A percentile compares a stretch with the other conserved stretches of the same genome.
Conservation (phyloP, 495 filamentous ascomycete species). For the Amorphotheca resinae region DNA sequence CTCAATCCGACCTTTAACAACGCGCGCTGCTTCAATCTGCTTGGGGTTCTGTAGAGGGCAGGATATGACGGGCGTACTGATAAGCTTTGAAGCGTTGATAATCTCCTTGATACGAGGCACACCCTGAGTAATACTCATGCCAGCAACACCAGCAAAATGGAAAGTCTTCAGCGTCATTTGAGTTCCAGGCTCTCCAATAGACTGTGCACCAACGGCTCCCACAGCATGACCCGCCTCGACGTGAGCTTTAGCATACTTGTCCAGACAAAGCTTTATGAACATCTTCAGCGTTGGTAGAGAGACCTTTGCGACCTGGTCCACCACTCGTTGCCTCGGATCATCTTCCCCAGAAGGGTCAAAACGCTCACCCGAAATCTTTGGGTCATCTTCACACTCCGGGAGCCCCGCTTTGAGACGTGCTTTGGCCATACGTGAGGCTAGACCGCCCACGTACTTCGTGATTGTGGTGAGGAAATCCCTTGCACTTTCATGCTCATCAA, state of each 20-base stretch:
- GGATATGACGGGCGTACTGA: constrained; percentile 86
- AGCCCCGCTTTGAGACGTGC: constrained; percentile 28
- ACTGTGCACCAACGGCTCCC: constrained; percentile 95
- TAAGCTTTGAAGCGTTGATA: constrained; percentile 88
- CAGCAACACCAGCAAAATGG: constrained; percentile 98
- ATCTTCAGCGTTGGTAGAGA: constrained; percentile 54
- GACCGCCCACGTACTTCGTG: constrained; percentile 46
- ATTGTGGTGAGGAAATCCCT: constrained; percentile 73
- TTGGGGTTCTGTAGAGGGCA: constrained; percentile 64
- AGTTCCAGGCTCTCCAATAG: constrained; percentile 94
- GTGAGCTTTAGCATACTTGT: constrained; percentile 79
- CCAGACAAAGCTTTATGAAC: constrained; percentile 73
- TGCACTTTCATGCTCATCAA: constrained; percentile 78
- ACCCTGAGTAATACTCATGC: constrained; percentile 98
- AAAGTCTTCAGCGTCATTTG: constrained; percentile 99
- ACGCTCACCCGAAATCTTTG: neutral
- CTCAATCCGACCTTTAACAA: constrained; percentile 85
- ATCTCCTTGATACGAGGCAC: constrained; percentile 99
- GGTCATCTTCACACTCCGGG: constrained; percentile 16
- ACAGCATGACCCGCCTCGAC: constrained; percentile 93
- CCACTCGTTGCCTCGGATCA: constrained; percentile 20
- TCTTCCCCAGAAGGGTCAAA: neutral
- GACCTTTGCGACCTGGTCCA: constrained; percentile 70
- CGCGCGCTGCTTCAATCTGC: constrained; percentile 60
- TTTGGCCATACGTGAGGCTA: constrained; percentile 36